These are phyloP conservation scores for Aaosphaeria arxii DNA, from an alignment of 2,329 filamentous ascomycete genomes.

Conservation along the genomic window DNA sequence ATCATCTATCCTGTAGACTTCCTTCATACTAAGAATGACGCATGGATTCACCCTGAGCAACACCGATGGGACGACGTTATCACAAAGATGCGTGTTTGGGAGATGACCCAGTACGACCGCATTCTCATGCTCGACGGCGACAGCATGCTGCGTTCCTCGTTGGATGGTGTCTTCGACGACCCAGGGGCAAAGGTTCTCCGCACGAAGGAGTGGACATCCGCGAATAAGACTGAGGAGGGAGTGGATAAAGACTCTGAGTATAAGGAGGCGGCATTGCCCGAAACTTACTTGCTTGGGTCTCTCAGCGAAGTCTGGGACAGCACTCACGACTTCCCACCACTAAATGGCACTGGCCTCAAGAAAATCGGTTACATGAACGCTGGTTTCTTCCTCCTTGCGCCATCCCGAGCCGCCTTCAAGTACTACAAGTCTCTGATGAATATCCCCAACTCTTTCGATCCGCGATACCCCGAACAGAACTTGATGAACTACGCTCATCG, in stretches of 20 bases:
- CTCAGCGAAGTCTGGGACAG: conserved; percentile 29
- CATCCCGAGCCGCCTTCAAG: conserved; percentile 23
- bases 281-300: conserved; percentile 31
- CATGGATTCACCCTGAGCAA: conserved; percentile 13
- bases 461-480: conserved; percentile 35
- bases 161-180: conserved; percentile 34
- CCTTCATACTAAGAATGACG: conserved; percentile 8
- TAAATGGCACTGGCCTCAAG: conserved; percentile 9
- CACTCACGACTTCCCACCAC: conserved; percentile 34
- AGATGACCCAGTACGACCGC: conserved; percentile 21
- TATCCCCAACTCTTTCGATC: conserved; percentile 28
- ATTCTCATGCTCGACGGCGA: conserved; percentile 37
- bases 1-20: conserved; percentile 18
- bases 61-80: conserved; percentile 35
- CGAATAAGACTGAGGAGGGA: not conserved
- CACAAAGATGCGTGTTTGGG: conserved; percentile 39
- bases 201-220: conserved; percentile 1
- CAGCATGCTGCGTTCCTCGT: conserved; percentile 20
- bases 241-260: conserved; percentile 7
- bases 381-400: conserved; percentile 37
- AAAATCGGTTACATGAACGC: conserved; percentile 30
- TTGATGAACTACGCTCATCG: conserved; percentile 37
- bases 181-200: conserved; percentile 12
- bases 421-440: conserved; percentile 31
- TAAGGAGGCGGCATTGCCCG: conserved; percentile 25